Base-by-base conservation (phyloP, 345 rosid species). In the Eucalyptus microcorys region DNA sequence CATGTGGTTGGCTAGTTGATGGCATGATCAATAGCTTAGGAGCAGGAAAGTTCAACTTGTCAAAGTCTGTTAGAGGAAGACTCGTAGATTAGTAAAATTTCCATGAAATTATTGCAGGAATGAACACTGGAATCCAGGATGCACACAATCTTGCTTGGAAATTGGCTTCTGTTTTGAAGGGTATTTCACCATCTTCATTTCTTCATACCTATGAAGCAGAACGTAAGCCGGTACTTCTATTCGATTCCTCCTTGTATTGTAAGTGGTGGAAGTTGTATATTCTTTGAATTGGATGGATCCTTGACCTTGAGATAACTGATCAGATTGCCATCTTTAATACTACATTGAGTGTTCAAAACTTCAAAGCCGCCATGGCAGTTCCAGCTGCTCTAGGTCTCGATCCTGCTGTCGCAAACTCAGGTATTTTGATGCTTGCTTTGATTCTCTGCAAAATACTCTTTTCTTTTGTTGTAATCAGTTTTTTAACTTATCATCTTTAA, bases 101-200 rank as follows among this genome's bases (percentile, higher is more conserved):
- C 34, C 89, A 64, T 90, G 84, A 86, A 45, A 53, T 26, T 66
- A 50, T 57, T 93, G 88, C 92, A 98, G 99, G 98, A 92, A 97
- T 98, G 99, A 98, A 98, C 92, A 95, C 99, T 80, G 99, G 99
- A 86, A 94, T 98, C 88, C 99, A 98, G 93, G 99, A 98, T 94
- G 98, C 93, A 90, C 99, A 96, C 86, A 97, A 98, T 92, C 96
- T 98, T 88, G 99, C 99, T 87, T 97, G 99, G 99, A 98, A 98
- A 92, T 91, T 98, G 90, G 97, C 99, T 87, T 93, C 94, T 49
- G 86, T 96, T 32, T 61, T 93, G 89, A 89, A 93, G 85, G 97
- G 95, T 91, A 92, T 94, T 86, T 92, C 98, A 79, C 94, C 97
- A 43, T 86, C 96, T 91, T 94, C 96, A 16, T 89, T 97, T 85